These are phyloP conservation scores for Bipolaris zeicola DNA, from an alignment of 2,329 filamentous ascomycete species.

Conservation along the genomic window DNA sequence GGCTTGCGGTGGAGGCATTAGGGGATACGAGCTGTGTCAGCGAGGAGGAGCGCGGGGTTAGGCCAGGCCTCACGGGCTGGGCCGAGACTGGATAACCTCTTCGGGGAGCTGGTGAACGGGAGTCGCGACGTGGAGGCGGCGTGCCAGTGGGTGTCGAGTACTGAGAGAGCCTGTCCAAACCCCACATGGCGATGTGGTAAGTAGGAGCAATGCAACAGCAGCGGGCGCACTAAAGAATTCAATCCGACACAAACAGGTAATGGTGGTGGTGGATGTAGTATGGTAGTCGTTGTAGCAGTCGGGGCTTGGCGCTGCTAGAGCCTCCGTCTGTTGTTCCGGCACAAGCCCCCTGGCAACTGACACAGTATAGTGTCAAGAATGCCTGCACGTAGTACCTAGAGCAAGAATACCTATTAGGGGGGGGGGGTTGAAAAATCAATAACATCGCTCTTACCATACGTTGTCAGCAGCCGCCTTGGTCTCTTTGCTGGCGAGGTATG, in stretches of 20 bases:
- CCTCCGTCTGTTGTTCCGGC: no score
- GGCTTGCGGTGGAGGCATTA: constrained; percentile 76
- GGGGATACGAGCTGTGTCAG: constrained; percentile 70
- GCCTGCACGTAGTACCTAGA: no score
- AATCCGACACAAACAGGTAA: neutral
- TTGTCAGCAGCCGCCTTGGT: no score
- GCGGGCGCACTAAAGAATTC: neutral
- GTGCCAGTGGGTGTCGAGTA: constrained; percentile 69
- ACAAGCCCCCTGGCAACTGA: no score
- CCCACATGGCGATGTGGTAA: constrained; percentile 68
- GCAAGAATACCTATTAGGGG: no score
- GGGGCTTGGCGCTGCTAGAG: neutral
- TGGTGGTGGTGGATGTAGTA: no score
- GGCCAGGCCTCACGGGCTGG: constrained; percentile 70
- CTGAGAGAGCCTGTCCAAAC: constrained; percentile 78
- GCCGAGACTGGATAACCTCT: constrained; percentile 71
- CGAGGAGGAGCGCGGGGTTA: constrained; percentile 75
- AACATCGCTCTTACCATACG: no score
- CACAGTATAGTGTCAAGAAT: no score
- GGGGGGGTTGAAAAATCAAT: no score
- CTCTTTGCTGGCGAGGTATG: no score
- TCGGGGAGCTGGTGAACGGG: constrained; percentile 74
- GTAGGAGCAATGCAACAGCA: neutral
- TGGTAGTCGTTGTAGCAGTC: neutral
- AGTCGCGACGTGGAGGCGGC: constrained; percentile 66